Evolutionary conservation across 2,329 filamentous ascomycete species (phyloP), one percentile per base, ranked within the genome.

Genomic region (Fusarium humuli): DNA sequence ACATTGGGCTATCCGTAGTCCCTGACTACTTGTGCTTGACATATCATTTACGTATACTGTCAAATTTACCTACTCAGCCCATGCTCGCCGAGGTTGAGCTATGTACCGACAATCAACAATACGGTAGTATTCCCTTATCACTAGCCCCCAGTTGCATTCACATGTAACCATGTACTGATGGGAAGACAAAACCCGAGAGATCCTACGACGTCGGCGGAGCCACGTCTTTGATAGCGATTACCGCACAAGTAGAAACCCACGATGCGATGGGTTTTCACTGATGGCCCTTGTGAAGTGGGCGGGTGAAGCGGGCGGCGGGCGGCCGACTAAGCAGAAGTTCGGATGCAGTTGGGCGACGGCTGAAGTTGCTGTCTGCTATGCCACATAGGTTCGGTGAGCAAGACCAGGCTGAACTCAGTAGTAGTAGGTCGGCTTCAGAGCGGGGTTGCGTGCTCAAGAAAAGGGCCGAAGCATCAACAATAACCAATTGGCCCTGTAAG

Each of bases 281-380:
- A 56, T 54, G 57, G 32, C 40, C 56, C 42, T 62, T 58, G 16
- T 48, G 45, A 44, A 49, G 63, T 54, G 64, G 59, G 67, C 54
- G 55, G 55, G 23, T 48, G 69, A 55, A 63, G 61, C 72, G 61
- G 67, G 71, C 70, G 61, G 71, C 70, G 70, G 72, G 70, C 68
- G 68, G 68, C 68, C 68, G 67, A 64, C 64, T 69, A 57, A 71
- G 64, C 50, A 70, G 55, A 56, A 71, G 69, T 55, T 55, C 41
- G 62, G 62, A 61, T 71, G 71, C 57, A 61, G 70, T 57, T 70
- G 71, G 58, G 57, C 62, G 59, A 61, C 46, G 53, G 44, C 34
- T 53, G 44, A 37, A 52, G 62, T 37, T 62, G 47, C 45, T 50
- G 41, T 68, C 47, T 48, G n/a, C 40, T 67, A 42, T 47, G 44